Conservation (phyloP, 352 stramenopile genomes). For the Pythium phragmitis region DNA sequence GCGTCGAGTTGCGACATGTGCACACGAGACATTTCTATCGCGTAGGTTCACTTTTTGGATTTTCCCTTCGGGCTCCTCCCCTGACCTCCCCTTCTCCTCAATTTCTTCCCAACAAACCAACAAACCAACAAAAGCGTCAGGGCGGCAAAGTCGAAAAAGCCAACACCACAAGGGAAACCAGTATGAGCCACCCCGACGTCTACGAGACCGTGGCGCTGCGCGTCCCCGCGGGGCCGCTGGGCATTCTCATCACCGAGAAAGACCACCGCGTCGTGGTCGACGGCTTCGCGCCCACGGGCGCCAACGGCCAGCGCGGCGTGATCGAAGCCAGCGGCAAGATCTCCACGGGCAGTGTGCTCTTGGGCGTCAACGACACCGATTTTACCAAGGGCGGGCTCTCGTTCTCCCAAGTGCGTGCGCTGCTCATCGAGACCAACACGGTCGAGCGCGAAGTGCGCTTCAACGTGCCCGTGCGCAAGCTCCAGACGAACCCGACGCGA, state of each 20-base stretch:
- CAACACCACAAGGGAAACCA: constrained; percentile 24
- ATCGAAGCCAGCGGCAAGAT: constrained; percentile 30
- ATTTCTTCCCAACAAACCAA: constrained; percentile 1
- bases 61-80: background rate
- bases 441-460: constrained; percentile 63
- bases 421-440: constrained; percentile 63
- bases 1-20: constrained; percentile 19
- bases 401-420: constrained; percentile 71
- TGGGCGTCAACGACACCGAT: constrained; percentile 75
- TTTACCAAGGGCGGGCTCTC: constrained; percentile 47
- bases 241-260: constrained; percentile 74
- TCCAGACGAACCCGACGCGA: constrained; percentile 38
- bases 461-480: constrained; percentile 46
- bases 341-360: constrained; percentile 41
- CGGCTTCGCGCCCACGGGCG: constrained; percentile 61
- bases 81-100: background rate
- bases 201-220: constrained; percentile 55
- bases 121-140: constrained; percentile 4
- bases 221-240: constrained; percentile 64
- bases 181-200: constrained; percentile 20
- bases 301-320: constrained; percentile 40
- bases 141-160: background rate
- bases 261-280: constrained; percentile 61
- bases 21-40: constrained; percentile 4
- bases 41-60: constrained; percentile 14